Evolutionary conservation across 805 yeast species (phyloP), one percentile per base, ranked within the genome.

Genomic region (Candida alai): DNA sequence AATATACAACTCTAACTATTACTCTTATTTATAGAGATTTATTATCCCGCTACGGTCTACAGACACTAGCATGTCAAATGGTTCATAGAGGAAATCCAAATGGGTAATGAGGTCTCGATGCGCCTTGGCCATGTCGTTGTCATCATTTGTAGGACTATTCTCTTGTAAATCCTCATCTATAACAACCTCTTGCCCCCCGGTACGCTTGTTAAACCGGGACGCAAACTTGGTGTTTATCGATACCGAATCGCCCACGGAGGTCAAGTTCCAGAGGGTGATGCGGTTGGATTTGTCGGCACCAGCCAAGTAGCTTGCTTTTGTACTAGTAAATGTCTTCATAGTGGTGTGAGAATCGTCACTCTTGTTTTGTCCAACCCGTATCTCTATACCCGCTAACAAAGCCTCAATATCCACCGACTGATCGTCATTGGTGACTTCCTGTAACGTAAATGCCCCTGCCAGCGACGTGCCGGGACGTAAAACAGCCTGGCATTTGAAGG

Each of bases 41-140:
- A 85, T 62, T 2, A 60, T 63, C 0, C 95, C 95, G 26, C 75
- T 68, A 36, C 86, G 60, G 44, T 84, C 94, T 2, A 63, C 86
- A 2, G 83, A 67, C 3, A 84, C 58, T 2, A 84, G 52, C 76
- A 84, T 70, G 25, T 73, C 75, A 38, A 69, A 72, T 0, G 86
- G 86, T 7, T 54, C 49, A 11, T 59, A 42, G 11, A 77, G 52
- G 12, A 73, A 47, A 0, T 66, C 68, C 4, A 80, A 56, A 24
- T 62, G 80, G 2, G 30, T 27, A n/a, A 40, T 27, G 5, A 24
- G 18, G 26, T 37, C 42, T 19, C 36, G 36, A 21, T 37, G 41
- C 1, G 32, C 6, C 11, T 29, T 29, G 4, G 11, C 8, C 18
- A 26, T 6, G 4, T 24, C 26, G n/a, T 26, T 14, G 17, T 24